Base-by-base conservation (phyloP, 2,329 filamentous ascomycete species). In the Colletotrichum sp. region DNA sequence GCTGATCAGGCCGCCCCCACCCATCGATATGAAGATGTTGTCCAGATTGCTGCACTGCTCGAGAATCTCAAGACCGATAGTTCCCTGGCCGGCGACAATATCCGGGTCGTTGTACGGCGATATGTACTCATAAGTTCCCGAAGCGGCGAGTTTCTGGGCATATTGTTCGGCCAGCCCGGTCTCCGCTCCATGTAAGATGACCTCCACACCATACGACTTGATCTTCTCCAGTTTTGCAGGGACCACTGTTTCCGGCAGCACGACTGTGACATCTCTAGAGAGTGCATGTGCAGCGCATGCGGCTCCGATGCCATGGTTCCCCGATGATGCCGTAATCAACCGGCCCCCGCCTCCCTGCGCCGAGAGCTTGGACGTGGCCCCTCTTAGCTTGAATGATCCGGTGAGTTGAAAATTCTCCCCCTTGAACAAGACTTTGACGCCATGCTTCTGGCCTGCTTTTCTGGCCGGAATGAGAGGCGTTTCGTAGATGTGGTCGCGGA, bases 351-450 rank as follows among this genome's bases (percentile, higher is more conserved):
- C 59, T 10, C 44, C 26, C 9, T 15, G 39, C 2, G 74, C 76
- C 12, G 80, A 80, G 36, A 81, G 77, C 36, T 81, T 81, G 68
- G 80, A 78, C 71, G 77, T 80, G 44, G 80, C 80, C n/a, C 80
- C 80, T 6, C 80, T 75, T 13, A 80, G 18, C 62, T 81, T 81
- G 76, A 81, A 80, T 12, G 80, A 81, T 22, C 79, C 80, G 0
- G 80, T 81, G 30, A 80, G 72, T 44, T 81, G 79, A 13, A 80
- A 80, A 48, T 81, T 81, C 30, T 81, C 80, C 1, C 79, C 79
- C 28, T 81, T 81, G 77, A 81, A 80, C 28, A 79, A 68, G 13
- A 80, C 68, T 10, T 34, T 75, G n/a, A 71, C 68, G 9, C 60
- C 59, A 36, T 39, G 2, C 32, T 28, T 26, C 8, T 66, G 44